Conservation (phyloP, 495 filamentous ascomycete species). For the Pyrenula aspistea region DNA sequence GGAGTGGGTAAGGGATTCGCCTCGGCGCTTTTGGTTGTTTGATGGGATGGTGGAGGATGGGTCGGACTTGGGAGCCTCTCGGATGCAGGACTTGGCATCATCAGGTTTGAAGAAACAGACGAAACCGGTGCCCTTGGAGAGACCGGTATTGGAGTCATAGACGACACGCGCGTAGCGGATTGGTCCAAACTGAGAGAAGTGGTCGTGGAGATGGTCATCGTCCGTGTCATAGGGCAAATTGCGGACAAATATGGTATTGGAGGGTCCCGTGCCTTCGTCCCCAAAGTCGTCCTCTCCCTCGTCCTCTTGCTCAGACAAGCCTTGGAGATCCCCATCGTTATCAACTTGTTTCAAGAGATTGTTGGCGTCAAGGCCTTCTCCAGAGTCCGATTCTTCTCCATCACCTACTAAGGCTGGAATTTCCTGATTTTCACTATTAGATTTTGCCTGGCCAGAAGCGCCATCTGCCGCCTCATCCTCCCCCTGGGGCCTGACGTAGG, state of each 20-base stretch:
- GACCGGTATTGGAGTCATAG: constrained; percentile 67
- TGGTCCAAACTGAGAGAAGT: constrained; percentile 74
- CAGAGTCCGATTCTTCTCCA: constrained; percentile 16
- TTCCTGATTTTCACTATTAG: constrained; percentile 17
- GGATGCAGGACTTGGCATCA: constrained; percentile 61
- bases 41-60: constrained; percentile 20
- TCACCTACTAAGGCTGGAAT: constrained; percentile 10
- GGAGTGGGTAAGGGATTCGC: constrained; percentile 48
- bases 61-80: constrained; percentile 49
- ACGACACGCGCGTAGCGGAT: constrained; percentile 85
- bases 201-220: constrained; percentile 66
- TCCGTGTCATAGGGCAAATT: constrained; percentile 83
- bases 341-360: constrained; percentile 8
- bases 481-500: constrained; percentile 16
- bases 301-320: constrained; percentile 31
- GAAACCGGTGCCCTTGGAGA: constrained; percentile 85
- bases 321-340: constrained; percentile 25
- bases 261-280: constrained; percentile 41
- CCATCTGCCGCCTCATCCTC: constrained; percentile 22
- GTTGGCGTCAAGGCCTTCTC: constrained; percentile 10
- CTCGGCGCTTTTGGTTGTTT: constrained; percentile 20
- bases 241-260: constrained; percentile 77
- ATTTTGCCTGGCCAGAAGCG: constrained; percentile 11
- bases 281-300: constrained; percentile 39
- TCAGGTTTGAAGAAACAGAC: constrained; percentile 77